Evolutionary conservation across 495 filamentous ascomycete species (phyloP).

Genomic region (Aspergillus homomorphus): DNA sequence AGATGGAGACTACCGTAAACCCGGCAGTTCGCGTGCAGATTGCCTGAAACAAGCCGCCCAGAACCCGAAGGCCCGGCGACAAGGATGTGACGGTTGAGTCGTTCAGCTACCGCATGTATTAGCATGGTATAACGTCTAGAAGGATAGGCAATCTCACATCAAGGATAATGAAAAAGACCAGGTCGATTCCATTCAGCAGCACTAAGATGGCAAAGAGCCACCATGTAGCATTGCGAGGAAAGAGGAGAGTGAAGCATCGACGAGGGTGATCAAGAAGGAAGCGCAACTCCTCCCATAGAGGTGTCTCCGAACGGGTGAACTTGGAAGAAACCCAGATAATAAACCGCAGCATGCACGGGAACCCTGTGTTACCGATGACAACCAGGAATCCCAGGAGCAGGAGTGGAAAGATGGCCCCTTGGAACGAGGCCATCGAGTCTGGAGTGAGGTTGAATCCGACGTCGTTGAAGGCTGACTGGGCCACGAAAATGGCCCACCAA

Average conservation of each 20-base stretch:
- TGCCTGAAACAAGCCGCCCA: conserved; percentile 87
- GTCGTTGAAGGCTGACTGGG: conserved; percentile 85
- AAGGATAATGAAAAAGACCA: conserved; percentile 85
- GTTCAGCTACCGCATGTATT: conserved; percentile 52
- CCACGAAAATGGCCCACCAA: conserved; percentile 92
- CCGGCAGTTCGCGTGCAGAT: conserved; percentile 83
- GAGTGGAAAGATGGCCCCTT: conserved; percentile 68
- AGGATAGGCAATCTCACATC: conserved; percentile 58
- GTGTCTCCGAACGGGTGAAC: conserved; percentile 54
- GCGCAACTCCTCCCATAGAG: conserved; percentile 79
- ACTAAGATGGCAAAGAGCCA: conserved; percentile 90
- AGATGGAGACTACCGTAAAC: conserved; percentile 73
- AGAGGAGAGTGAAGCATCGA: conserved; percentile 90
- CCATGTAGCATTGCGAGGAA: conserved; percentile 89
- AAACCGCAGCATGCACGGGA: conserved; percentile 87
- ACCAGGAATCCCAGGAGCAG: conserved; percentile 77
- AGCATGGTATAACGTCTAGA: background rate
- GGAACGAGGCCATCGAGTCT: conserved; percentile 88
- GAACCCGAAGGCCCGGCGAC: conserved; percentile 64
- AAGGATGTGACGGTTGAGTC: conserved; percentile 58
- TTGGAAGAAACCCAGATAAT: conserved; percentile 75
- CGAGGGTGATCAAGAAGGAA: conserved; percentile 93
- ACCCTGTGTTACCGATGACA: conserved; percentile 90
- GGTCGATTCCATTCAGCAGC: conserved; percentile 73
- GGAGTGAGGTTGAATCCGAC: conserved; percentile 83